Percentiles rank a stretch among this genome's conserved stretches.
These are phyloP conservation scores for Penicillium sumatraense DNA, from an alignment of 2,329 filamentous ascomycete genomes.

Conservation along the genomic window DNA sequence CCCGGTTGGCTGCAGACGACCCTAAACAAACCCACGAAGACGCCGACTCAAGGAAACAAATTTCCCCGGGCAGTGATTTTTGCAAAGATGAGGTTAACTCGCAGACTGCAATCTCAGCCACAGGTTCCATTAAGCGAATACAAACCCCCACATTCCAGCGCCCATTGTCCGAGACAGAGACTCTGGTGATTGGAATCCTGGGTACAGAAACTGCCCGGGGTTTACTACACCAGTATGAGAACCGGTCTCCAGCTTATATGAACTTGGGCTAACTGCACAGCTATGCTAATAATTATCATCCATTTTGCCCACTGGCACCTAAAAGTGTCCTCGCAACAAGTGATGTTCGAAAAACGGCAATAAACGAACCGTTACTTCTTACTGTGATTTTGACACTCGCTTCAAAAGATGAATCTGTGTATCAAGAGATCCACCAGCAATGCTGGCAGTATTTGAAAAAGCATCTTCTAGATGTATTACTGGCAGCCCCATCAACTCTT, in stretches of 20 bases:
- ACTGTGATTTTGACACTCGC: slow-evolving; percentile 18
- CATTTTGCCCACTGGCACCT: slow-evolving; percentile 14
- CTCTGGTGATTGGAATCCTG: slow-evolving; percentile 5
- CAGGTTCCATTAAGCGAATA: not conserved
- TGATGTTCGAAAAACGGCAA: slow-evolving; percentile 1
- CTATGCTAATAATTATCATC: slow-evolving; percentile 11
- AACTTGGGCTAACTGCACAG: not conserved
- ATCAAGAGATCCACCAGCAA: slow-evolving; percentile 9
- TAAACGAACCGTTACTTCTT: slow-evolving; percentile 14
- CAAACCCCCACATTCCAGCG: not conserved
- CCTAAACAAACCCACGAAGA: not conserved
- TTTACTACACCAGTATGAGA: slow-evolving; percentile 1
- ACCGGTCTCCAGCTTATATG: not conserved
- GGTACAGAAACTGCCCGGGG: not conserved
- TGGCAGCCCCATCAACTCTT: slow-evolving; percentile 18
- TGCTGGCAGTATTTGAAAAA: slow-evolving; percentile 10
- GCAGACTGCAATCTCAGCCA: not conserved
- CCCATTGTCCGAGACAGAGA: slow-evolving; percentile 3
- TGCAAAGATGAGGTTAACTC: not conserved
- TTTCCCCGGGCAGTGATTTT: not conserved
- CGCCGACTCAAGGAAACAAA: not conserved
- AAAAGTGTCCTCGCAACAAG: not conserved
- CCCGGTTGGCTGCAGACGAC: slow-evolving; percentile 5
- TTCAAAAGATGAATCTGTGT: slow-evolving; percentile 10
- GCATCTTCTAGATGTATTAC: slow-evolving; percentile 15